Base-by-base conservation (phyloP, 306 rosid species). In the Acacia crassicarpa region DNA sequence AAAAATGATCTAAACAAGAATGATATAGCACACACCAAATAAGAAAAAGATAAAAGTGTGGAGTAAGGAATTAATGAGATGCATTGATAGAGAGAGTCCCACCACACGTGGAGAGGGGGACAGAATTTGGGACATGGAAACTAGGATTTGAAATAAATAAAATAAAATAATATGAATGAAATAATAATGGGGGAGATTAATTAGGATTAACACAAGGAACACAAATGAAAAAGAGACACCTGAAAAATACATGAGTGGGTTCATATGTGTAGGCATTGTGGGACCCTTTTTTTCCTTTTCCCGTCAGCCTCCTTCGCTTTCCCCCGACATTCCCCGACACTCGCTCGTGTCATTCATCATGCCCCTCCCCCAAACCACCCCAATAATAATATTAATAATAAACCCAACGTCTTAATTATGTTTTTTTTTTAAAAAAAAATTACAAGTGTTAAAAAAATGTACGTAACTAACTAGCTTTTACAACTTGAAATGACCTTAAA, bases 261-360 rank as follows among this genome's bases (percentile, higher is more conserved):
- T 65, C n/a, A 4, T 9, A 30, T 72, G 16, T 78, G 78, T 67
- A 11, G 58, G n/a, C 81, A 77, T 74, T 74, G 41, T 22, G 13
- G 58, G 79, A 49, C 10, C 49, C 77, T 72, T 63, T 86, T 86
- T 84, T 81, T 81, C 25, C 66, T 23, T 74, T 81, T 74, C 25
- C 83, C 89, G 72, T 77, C 86, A 44, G 67, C 75, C 59, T 58
- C 83, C 80, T 83, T 72, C 8, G 27, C 65, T 38, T 80, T 80
- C 76, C 9, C 53, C 63, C 77, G 75, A 80, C 77, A 80, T 67
- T 41, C 58, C 43, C 84, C 78, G 74, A 83, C 87, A 86, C 74
- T 25, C 41, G 75, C 87, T 77, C 82, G 81, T 83, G 83, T 77
- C 79, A 72, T 69, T 86, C 51, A 86, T 76, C 59, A 33, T 69